Base-by-base conservation (phyloP, 495 filamentous ascomycete species). In the Penicillium nucicola region DNA sequence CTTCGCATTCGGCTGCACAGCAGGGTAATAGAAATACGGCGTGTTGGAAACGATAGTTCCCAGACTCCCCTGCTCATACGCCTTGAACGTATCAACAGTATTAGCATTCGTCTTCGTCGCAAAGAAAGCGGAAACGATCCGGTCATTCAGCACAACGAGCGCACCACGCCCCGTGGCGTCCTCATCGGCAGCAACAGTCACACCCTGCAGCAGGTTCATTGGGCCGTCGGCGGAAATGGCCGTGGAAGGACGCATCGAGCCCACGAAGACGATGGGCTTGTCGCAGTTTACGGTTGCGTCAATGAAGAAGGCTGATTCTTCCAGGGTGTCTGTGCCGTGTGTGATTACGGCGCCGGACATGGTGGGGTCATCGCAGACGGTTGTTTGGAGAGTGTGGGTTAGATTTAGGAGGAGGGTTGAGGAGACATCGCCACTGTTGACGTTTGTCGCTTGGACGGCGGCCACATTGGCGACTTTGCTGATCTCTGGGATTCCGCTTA, bases 41-140 rank as follows among this genome's bases (percentile, higher is more conserved):
- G 58, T 66, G 40, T 70, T 67, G 52, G 74, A 71, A 46, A 74
- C 66, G 55, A 77, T 70, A 50, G 68, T 57, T 45, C 75, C 75
- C 4, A 77, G 60, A 51, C 65, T 71, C 2, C 74, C 74, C 50
- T 67, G 66, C 58, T 79, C 76, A 17, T 58, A 52, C 1, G 66
- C 66, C 56, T 66, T 72, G 68, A 80, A 80, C 15, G 77, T 77
- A 54, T 80, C 76, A 34, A 77, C 60, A 28, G 70, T 65, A 54
- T 80, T 80, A 20, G 75, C 73, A 47, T 78, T 74, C 17, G 66
- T 77, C 60, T 80, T 80, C 46, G 75, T 70, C n/a, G 67, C 71
- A 42, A 67, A 79, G 53, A 63, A 76, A 4, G 77, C 74, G 4
- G 58, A 67, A 9, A 63, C 64, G 53, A 78, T 77, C 40, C 77